Percentiles rank a stretch among this genome's conserved stretches.
Evolutionary conservation across 1,284 basidiomycete genomes (phyloP).

Genomic region (Vanrija sp.): DNA sequence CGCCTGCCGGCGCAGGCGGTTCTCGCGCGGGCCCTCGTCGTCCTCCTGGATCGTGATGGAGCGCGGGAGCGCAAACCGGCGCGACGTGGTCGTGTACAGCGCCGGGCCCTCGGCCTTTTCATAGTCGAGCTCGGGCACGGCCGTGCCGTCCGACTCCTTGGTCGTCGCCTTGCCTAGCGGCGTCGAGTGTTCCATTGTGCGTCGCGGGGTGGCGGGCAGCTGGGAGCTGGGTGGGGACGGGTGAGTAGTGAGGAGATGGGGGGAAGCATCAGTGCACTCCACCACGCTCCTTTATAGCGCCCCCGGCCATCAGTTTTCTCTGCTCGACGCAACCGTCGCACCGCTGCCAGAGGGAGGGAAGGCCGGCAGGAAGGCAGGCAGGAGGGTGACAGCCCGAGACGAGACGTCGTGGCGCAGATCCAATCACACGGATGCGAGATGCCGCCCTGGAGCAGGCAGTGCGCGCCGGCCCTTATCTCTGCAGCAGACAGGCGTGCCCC

Average conservation of each 20-base stretch:
- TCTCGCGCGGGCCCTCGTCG: constrained; percentile 14
- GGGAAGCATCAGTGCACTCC: too few species aligned
- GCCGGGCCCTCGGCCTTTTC: neutral
- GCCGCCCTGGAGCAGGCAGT: too few species aligned
- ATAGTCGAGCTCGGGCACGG: constrained; percentile 7
- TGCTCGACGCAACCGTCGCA: too few species aligned
- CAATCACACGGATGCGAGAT: too few species aligned
- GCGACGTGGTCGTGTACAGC: neutral
- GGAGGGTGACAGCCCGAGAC: too few species aligned
- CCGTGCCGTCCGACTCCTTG: neutral
- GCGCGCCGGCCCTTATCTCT: too few species aligned
- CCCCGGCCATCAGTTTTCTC: too few species aligned
- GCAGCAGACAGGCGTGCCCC: too few species aligned
- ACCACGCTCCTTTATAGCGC: too few species aligned
- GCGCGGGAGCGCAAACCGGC: constrained; percentile 12
- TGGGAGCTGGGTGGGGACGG: neutral
- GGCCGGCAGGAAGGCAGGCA: too few species aligned
- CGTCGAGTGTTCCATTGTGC: neutral
- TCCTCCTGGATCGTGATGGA: constrained; percentile 25
- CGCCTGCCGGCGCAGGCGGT: constrained; percentile 23
- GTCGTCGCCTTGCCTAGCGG: constrained; percentile 3
- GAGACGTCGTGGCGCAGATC: too few species aligned
- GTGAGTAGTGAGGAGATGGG: neutral
- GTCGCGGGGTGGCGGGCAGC: neutral
- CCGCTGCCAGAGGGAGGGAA: too few species aligned